phyloP scores from a whole-genome alignment of 345 rosid genomes.

The Geranium brycei region DNA sequence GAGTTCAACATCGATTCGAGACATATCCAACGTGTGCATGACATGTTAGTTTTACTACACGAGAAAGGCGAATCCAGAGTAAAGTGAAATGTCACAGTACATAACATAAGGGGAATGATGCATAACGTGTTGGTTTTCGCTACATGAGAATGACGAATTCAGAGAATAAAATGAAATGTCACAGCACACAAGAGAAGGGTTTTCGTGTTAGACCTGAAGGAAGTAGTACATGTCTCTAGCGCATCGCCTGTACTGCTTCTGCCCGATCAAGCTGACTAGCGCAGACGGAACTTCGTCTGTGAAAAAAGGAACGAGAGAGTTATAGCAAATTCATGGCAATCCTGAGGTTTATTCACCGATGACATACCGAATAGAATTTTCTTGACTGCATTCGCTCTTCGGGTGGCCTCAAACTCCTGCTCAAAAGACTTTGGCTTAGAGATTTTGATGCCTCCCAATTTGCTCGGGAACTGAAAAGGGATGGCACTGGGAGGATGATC shows the following conservation, averaged over 20 bases:
- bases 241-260: constrained; percentile 79
- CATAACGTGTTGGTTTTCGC: too few relatives aligned
- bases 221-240: constrained; percentile 87
- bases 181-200: too few relatives aligned
- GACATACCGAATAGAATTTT: constrained; percentile 75
- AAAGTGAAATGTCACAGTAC: too few relatives aligned
- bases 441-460: constrained; percentile 40
- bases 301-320: constrained; percentile 7
- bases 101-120: too few relatives aligned
- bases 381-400: constrained; percentile 71
- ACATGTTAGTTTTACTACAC: too few relatives aligned
- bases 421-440: constrained; percentile 56
- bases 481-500: constrained; percentile 21
- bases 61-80: too few relatives aligned
- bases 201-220: constrained; percentile 52
- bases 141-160: too few relatives aligned
- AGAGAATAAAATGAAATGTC: too few relatives aligned
- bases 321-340: background rate
- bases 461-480: constrained; percentile 29
- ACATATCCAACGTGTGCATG: too few relatives aligned
- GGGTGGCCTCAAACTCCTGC: constrained; percentile 72
- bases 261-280: constrained; percentile 83
- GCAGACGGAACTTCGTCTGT: constrained; percentile 86
- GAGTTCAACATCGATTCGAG: too few relatives aligned
- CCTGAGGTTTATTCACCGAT: background rate